Percentiles rank a stretch among this genome's conserved stretches.
These are phyloP conservation scores for Sugiyamaella xylanicola DNA, from an alignment of 1,139 yeast species.

Conservation along the genomic window DNA sequence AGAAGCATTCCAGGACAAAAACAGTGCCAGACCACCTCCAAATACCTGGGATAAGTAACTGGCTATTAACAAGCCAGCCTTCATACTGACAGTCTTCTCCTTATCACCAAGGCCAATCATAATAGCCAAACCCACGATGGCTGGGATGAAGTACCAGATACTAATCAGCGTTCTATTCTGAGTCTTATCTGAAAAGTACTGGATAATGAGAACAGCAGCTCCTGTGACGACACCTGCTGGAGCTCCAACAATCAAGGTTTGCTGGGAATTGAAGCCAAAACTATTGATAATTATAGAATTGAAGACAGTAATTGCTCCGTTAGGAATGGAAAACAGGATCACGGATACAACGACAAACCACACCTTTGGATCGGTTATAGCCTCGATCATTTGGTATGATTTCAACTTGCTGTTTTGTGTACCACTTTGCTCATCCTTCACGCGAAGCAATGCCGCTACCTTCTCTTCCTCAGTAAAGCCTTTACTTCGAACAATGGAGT, in stretches of 20 bases:
- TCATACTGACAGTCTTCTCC: slow-evolving; percentile 20
- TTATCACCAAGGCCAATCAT: slow-evolving; percentile 18
- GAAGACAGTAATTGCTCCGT: slow-evolving; percentile 26
- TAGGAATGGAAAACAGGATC: slow-evolving; percentile 27
- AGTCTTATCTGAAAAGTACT: slow-evolving; percentile 11
- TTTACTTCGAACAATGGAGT: slow-evolving; percentile 3
- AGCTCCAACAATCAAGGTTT: slow-evolving; percentile 22
- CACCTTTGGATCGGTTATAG: slow-evolving; percentile 13
- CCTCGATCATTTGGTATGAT: slow-evolving; percentile 14
- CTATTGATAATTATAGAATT: slow-evolving; percentile 23
- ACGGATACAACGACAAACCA: slow-evolving; percentile 44
- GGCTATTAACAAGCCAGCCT: slow-evolving; percentile 17
- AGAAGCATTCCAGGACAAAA: slow-evolving; percentile 31
- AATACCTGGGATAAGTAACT: slow-evolving; percentile 16
- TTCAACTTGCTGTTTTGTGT: slow-evolving; percentile 12
- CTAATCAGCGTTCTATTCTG: slow-evolving; percentile 10
- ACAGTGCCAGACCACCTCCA: slow-evolving; percentile 16
- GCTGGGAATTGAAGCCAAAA: slow-evolving; percentile 21
- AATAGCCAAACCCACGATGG: slow-evolving; percentile 11
- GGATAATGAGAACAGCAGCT: slow-evolving; percentile 18
- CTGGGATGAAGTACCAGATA: slow-evolving; percentile 12
- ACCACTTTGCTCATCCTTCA: slow-evolving; percentile 16
- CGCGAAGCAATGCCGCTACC: slow-evolving; percentile 10
- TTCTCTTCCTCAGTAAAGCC: slow-evolving; percentile 14
- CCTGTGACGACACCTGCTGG: slow-evolving; percentile 23